Base-by-base conservation (phyloP, 2,329 filamentous ascomycete genomes). In the Teratosphaeria zuluensis region DNA sequence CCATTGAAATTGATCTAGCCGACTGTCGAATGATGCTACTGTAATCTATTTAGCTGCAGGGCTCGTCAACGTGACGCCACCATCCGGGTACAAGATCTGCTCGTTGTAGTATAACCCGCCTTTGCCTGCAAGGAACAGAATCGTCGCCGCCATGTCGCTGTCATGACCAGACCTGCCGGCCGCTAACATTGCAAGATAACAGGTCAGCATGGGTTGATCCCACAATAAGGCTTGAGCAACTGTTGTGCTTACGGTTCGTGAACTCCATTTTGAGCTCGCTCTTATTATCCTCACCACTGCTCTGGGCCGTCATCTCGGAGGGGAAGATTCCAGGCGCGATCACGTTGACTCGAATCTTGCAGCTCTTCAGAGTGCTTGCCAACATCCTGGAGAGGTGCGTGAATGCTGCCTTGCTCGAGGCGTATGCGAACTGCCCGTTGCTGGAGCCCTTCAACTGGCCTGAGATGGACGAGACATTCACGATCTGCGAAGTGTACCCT, bases 401-500 rank as follows among this genome's bases (percentile, higher is more conserved):
- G 32, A 71, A 73, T 0, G 75, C 75, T 1, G 77, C 80, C 64
- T 83, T 83, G 48, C 74, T 78, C 8, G 74, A 69, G 1, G 78
- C 77, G 63, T 82, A 83, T 0, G 79, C 75, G 60, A 80, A 80
- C 60, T 82, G 79, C 3, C 80, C 80, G n/a, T 63, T 70, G 61
- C 73, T 77, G 54, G 72, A 74, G 0, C 77, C 77, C 65, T 83
- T 82, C 72, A 81, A 76, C 4, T 77, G 66, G 0, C 80, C 80
- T 1, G 75, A 76, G 53, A 80, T 77, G n/a, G 76, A 80, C 46
- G 74, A 73, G 54, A 83, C 77, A 56, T 84, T 83, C 62, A 84
- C 76, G 30, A 84, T 74, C 19, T 70, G 76, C 3, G 77, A 77
- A 0, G 75, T 74, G 65, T 79, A 80, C 4, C 78, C 78, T 0